Percentiles rank a stretch among this genome's conserved stretches.
These are phyloP conservation scores for Adansonia gregorii DNA, from an alignment of 441 rosid species.

Conservation along the genomic window DNA sequence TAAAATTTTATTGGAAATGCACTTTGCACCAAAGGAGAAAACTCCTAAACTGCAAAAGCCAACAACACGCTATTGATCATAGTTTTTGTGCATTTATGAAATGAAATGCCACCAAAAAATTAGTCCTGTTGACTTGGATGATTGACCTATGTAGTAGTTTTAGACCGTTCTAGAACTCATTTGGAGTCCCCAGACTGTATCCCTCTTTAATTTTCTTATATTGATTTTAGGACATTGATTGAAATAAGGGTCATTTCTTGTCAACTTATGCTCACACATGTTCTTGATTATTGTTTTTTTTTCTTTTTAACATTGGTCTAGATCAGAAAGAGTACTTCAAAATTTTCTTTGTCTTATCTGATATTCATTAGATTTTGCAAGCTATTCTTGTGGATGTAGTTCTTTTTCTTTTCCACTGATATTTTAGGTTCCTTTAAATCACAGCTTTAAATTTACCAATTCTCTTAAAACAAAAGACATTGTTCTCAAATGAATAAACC, in stretches of 20 bases:
- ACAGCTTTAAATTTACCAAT: not conserved
- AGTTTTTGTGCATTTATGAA: constrained; percentile 29
- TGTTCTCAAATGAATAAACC: not conserved
- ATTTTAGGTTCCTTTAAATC: not conserved
- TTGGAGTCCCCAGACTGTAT: constrained; percentile 23
- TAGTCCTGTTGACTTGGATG: constrained; percentile 34
- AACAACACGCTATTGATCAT: constrained; percentile 35
- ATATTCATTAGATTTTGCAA: not conserved
- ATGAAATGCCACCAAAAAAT: constrained; percentile 27
- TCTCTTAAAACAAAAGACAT: not conserved
- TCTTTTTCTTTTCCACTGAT: not conserved
- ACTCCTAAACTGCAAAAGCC: constrained; percentile 30
- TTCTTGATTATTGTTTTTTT: constrained; percentile 15
- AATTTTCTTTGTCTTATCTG: not conserved
- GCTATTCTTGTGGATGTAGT: not conserved
- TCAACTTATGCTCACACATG: constrained; percentile 9
- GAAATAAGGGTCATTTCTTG: constrained; percentile 25
- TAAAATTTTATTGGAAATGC: not conserved
- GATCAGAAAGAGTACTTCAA: too few relatives aligned
- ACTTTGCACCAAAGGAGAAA: constrained; percentile 25
- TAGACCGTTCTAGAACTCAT: constrained; percentile 29
- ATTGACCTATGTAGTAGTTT: constrained; percentile 25
- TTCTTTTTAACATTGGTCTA: too few relatives aligned
- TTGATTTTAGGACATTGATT: constrained; percentile 22
- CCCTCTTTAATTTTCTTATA: constrained; percentile 1